Percentiles rank a stretch among this genome's conserved stretches.
Conservation (phyloP, 352 stramenopile species). For the Globisporangium barbulae region DNA sequence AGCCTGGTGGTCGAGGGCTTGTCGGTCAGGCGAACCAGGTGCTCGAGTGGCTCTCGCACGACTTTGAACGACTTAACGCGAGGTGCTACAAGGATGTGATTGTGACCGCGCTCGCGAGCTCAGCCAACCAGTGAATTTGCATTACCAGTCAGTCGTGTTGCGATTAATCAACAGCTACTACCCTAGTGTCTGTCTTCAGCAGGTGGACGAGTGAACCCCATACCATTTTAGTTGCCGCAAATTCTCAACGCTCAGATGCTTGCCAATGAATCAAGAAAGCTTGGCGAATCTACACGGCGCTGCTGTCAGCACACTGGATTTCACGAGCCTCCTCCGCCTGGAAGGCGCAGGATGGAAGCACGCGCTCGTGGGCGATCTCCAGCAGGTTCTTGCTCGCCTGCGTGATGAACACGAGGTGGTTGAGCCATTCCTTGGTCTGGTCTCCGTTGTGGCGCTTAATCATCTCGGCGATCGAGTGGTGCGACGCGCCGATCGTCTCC, state of each 20-base stretch:
- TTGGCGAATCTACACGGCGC: neutral
- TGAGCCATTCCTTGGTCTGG: slow-evolving; percentile 6
- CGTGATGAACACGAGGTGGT: slow-evolving; percentile 14
- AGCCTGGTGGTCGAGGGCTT: neutral
- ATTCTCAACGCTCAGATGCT: neutral
- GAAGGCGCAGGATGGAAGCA: neutral
- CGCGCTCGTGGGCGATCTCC: slow-evolving; percentile 2
- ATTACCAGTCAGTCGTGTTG: neutral
- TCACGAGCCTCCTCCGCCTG: neutral
- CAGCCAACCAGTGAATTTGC: neutral
- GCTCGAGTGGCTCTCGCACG: slow-evolving; percentile 1
- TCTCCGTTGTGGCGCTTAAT: slow-evolving; percentile 10
- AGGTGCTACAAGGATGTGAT: slow-evolving; percentile 5
- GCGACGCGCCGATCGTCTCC: neutral
- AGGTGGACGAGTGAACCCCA: too few species aligned
- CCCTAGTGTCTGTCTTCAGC: too few species aligned
- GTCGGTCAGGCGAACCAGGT: neutral
- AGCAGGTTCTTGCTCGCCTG: slow-evolving; percentile 19
- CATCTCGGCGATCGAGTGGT: slow-evolving; percentile 4
- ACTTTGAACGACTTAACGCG: slow-evolving; percentile 3
- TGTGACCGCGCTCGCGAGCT: neutral
- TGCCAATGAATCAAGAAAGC: neutral
- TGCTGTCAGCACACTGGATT: neutral
- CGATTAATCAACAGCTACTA: neutral
- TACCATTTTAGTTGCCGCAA: too few species aligned